These are phyloP conservation scores for Psidium friedrichsthalianum DNA, from an alignment of 345 rosid genomes.

Conservation along the genomic window DNA sequence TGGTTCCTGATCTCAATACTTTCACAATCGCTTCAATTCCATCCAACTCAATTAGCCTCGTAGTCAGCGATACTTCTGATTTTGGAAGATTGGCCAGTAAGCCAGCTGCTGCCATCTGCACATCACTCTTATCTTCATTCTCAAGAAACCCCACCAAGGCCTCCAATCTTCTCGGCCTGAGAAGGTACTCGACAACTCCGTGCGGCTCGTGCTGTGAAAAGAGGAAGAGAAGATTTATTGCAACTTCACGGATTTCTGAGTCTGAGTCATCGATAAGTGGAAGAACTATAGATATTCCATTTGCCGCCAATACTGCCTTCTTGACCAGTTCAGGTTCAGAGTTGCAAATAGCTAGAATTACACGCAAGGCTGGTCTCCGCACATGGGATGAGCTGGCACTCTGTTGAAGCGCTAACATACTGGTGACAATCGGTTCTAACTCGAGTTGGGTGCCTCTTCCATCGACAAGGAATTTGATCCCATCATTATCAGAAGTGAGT, in stretches of 20 bases:
- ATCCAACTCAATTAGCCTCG: slow-evolving; percentile 37
- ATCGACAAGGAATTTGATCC: slow-evolving; percentile 42
- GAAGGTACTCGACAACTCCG: slow-evolving; percentile 52
- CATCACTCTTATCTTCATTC: slow-evolving; percentile 36
- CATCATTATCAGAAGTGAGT: slow-evolving; percentile 29
- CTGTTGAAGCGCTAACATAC: slow-evolving; percentile 37
- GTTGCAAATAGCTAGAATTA: slow-evolving; percentile 43
- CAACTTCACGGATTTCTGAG: slow-evolving; percentile 37
- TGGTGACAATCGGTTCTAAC: slow-evolving; percentile 24
- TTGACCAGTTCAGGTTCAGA: slow-evolving; percentile 38
- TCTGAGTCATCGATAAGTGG: slow-evolving; percentile 53
- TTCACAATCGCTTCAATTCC: slow-evolving; percentile 34
- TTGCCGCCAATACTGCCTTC: slow-evolving; percentile 41
- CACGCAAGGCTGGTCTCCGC: slow-evolving; percentile 33
- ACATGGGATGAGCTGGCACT: slow-evolving; percentile 16
- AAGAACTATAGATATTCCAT: slow-evolving; percentile 37
- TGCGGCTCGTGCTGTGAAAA: slow-evolving; percentile 45
- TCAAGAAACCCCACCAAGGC: slow-evolving; percentile 53
- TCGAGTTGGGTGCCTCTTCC: slow-evolving; percentile 33
- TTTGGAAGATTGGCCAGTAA: slow-evolving; percentile 62
- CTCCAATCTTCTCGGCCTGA: slow-evolving; percentile 47
- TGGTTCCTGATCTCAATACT: slow-evolving; percentile 28
- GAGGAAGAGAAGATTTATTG: slow-evolving; percentile 47
- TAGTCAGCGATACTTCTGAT: slow-evolving; percentile 32
- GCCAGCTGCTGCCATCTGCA: slow-evolving; percentile 62